Percentiles rank a stretch among this genome's conserved stretches.
Evolutionary conservation across 2,329 filamentous ascomycete genomes (phyloP).

Genomic region (Fusarium nygamai): DNA sequence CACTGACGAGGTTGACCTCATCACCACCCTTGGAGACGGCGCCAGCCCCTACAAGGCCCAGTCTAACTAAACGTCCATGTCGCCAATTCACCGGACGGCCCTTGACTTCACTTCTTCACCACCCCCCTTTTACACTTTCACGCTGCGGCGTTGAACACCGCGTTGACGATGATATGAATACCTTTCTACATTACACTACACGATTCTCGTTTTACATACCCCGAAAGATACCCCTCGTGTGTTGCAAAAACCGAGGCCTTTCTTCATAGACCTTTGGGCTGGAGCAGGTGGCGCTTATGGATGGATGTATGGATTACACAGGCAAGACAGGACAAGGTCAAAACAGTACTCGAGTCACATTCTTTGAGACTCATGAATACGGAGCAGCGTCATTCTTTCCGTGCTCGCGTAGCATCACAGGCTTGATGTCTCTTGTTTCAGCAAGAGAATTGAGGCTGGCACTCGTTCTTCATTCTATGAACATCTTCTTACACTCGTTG

Average conservation of each 20-base stretch:
- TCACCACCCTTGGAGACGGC: slow-evolving; percentile 60
- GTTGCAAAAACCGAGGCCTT: slow-evolving; percentile 37
- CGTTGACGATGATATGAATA: slow-evolving; percentile 42
- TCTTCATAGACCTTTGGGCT: slow-evolving; percentile 42
- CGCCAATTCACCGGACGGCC: slow-evolving; percentile 21
- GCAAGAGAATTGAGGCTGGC: slow-evolving; percentile 43
- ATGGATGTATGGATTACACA: slow-evolving; percentile 29
- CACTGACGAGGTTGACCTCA: slow-evolving; percentile 58
- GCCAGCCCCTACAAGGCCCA: slow-evolving; percentile 34
- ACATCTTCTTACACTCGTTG: slow-evolving; percentile 43
- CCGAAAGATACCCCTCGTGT: slow-evolving; percentile 45
- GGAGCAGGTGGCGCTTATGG: slow-evolving; percentile 42
- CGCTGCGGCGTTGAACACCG: slow-evolving; percentile 43
- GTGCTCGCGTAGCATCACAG: slow-evolving; percentile 37
- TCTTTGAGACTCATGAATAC: not conserved
- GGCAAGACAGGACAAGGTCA: slow-evolving; percentile 32
- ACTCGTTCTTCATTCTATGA: slow-evolving; percentile 40
- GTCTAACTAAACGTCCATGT: slow-evolving; percentile 18
- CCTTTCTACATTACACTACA: slow-evolving; percentile 26
- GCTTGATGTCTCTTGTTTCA: slow-evolving; percentile 40
- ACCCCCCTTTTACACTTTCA: slow-evolving; percentile 11
- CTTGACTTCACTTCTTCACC: slow-evolving; percentile 22
- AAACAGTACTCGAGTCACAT: slow-evolving; percentile 16
- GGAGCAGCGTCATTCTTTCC: slow-evolving; percentile 23
- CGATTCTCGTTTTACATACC: slow-evolving; percentile 39